Base-by-base conservation (phyloP, 306 rosid species). In the Cucurbita pepo region DNA sequence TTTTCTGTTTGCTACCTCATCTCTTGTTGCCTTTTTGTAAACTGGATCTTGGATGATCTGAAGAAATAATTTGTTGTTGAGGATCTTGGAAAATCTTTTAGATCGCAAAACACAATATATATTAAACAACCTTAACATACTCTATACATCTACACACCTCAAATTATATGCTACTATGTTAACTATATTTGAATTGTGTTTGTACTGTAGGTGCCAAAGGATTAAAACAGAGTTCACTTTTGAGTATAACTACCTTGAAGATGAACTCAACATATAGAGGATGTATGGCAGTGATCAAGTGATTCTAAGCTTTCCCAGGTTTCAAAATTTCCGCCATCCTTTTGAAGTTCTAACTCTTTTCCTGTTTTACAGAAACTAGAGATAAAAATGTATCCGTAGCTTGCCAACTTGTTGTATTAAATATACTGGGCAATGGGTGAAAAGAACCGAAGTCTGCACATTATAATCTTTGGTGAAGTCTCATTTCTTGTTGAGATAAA, bases 201-300 rank as follows among this genome's bases (percentile, higher is more conserved):
- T 79, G 72, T 56, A 76, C 21, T 80, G 73, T 91, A 93, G 97
- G 98, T 93, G 98, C 77, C 98, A 93, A 73, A 85, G 98, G 82
- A 93, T 93, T 84, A 93, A 90, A 88, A 87, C 91, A 0, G 98
- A 90, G 50, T 93, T 93, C 81, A 90, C 97, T 56, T 93, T 93
- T 78, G 98, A 93, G 81, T 93, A 93, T 69, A 90, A 88, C 81
- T 85, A 88, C 78, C 98, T 93, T 65, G 98, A 93, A 86, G 98
- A 93, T 71, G 98, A 93, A 75, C 96, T 88, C 78, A 81, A 86
- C 70, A 88, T 79, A 80, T 93, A 90, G 89, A 87, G 61, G 83
- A 73, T 72, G 74, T 7, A 47, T 21, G 80, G 47, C 41, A 62
- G 71, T 80, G 70, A 38, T 40, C 51, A 55, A n/a, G 64, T 22